Evolutionary conservation across 352 stramenopile species (phyloP), one percentile per base, ranked within the genome.

Genomic region (Pythium vanterpoolii): DNA sequence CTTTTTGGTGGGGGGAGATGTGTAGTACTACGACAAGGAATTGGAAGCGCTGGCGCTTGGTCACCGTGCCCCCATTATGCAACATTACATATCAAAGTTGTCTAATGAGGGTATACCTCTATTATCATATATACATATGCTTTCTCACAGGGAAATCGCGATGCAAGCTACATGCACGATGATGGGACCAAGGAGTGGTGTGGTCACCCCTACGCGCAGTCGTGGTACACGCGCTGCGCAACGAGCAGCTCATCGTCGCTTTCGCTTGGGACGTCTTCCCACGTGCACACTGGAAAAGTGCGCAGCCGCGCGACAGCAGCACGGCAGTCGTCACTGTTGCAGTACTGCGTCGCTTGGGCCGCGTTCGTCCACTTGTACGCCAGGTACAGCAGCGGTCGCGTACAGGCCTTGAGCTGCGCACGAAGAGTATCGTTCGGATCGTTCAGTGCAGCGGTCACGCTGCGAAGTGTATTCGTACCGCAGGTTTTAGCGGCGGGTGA

Each of bases 221-320:
- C 73, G 23, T 60, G 30, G 44, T 76, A 52, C 51, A 85, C 69
- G 43, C 79, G 77, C 62, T 82, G 67, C 44, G 72, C 72, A 27
- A 75, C 63, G 33, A 73, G 53, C 36, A 81, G 51, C 42, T 75
- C 67, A 40, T 63, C 66, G 34, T 69, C 68, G 51, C 74, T 71
- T 45, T 70, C 59, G 24, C 34, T 71, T 1, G 73, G 56, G 21
- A 72, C 45, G 33, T 70, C 52, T 16, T 46, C 31, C 79, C 76
- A 87, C 45, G 62, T 74, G 55, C 76, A 89, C 10, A 43, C 14
- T 1, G 74, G 69, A 4, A 84, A 57, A 24, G 56, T 28, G 51
- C 67, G 46, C 23, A 89, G 66, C 11, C 49, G 46, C 38, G 36
- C 40, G 33, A 81, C 69, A 0, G 64, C 64, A 9, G 51, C 27